Base-by-base conservation (phyloP, 2,329 filamentous ascomycete genomes). In the Colletotrichum melonis region DNA sequence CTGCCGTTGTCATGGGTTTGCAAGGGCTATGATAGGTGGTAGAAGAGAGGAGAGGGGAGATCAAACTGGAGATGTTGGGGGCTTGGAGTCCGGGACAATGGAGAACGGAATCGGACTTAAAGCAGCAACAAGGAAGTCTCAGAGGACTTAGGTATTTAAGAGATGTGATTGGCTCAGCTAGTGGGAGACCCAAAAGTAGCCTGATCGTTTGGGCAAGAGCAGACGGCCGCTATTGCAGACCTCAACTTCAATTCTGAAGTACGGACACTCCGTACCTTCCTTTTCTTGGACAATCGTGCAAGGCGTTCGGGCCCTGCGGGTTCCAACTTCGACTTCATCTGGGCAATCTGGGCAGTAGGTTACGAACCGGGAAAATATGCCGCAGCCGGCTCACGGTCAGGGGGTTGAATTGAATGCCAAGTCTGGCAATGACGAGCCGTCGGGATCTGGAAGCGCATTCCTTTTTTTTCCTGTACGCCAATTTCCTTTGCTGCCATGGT, bases 311-410 rank as follows among this genome's bases (percentile, higher is more conserved):
- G 38, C 42, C 38, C 35, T 12, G 5, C 57, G 42, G 42, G 42
- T 49, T 68, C 26, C 26, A 55, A 49, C 19, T 49, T 49, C 19
- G 19, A 49, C 42, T 19, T 42, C 38, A 42, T 19, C 38, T 42
- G 38, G 32, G 32, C 38, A 16, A 42, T 19, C 14, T 42, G 38
- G 38, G 38, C 38, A 42, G 38, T 35, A 12, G 11, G 9, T 42
- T 42, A 55, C 35, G 26, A 55, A 55, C 56, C 58, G 64, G 69
- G 14, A 68, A 46, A 63, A 69, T 63, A 69, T 55, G 58, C 58
- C 58, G 69, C 63, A 63, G 58, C 42, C 65, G 65, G 69, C 58
- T 59, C 65, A 72, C 6, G 65, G 65, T 52, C 57, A 62, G 46
- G 49, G 49, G 57, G 14, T 16, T 19, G 30, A 62, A 38, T 38